Percentiles rank a stretch among this genome's conserved stretches.
Evolutionary conservation across 2,329 filamentous ascomycete genomes (phyloP).

Genomic region (Aspergillus hiratsukae): DNA sequence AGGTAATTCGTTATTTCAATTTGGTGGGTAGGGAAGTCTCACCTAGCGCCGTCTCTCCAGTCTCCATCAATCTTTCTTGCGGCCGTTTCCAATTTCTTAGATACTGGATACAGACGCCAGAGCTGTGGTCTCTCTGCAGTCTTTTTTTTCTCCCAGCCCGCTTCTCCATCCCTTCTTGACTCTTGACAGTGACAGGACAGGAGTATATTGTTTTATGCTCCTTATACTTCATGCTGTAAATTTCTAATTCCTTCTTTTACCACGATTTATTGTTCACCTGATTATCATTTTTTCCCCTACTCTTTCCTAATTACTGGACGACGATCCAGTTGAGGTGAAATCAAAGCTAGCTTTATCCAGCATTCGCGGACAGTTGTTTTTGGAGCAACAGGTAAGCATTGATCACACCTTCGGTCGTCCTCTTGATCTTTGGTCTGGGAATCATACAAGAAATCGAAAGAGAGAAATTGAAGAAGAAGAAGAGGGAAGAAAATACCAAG

Average conservation of each 20-base stretch:
- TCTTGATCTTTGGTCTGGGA: neutral
- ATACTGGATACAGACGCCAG: neutral
- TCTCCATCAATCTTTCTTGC: neutral
- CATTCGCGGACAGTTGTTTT: neutral
- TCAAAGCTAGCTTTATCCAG: neutral
- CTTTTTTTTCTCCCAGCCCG: conserved; percentile 7
- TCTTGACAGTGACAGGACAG: neutral
- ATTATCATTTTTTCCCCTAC: neutral
- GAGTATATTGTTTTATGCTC: neutral
- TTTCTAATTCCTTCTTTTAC: conserved; percentile 17
- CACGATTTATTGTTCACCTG: neutral
- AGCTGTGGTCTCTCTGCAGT: conserved; percentile 22
- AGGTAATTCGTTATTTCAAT: neutral
- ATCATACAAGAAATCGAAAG: neutral
- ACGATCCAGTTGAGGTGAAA: conserved; percentile 2
- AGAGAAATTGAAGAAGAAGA: no score
- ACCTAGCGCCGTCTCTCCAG: neutral
- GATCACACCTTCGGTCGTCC: neutral
- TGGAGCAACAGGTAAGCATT: neutral
- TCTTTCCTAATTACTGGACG: conserved; percentile 1
- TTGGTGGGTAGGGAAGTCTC: neutral
- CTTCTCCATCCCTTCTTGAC: conserved; percentile 7
- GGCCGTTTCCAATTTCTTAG: no score
- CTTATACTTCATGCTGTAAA: conserved; percentile 15
- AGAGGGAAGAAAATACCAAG: neutral